Evolutionary conservation across 768 basidiomycete genomes (phyloP), one percentile per base, ranked within the genome.

Genomic region (Termitomyces sp.): DNA sequence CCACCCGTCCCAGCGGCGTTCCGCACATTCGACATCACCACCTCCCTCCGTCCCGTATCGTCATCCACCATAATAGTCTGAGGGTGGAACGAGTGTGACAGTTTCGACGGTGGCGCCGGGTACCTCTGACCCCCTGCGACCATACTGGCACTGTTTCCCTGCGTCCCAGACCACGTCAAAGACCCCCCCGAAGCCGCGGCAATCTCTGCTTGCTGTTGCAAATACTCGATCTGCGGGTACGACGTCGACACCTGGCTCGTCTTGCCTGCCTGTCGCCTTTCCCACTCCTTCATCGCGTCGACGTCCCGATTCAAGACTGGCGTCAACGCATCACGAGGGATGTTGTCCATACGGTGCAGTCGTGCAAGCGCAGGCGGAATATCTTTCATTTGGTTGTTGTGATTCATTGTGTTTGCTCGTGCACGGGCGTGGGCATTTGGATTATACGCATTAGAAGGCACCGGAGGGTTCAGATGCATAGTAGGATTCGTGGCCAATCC

Each of bases 251-350:
- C 82, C n/a, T 84, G 84, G 13, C 77, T 73, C 1, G 83, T 79
- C 66, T 88, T 89, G 18, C 88, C 91, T 12, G 86, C 75, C 68
- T 94, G 91, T 61, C 95, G 77, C 63, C 94, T 75, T 73, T 98
- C 97, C 96, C 96, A 98, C 74, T 98, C 96, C 45, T 89, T 84
- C 78, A 93, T 89, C 46, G 92, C 89, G 62, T 99, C 96, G 6
- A 54, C 52, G 64, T 98, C 96, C 54, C 96, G 82, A 66, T 96
- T 95, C 63, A 98, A 74, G 33, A 97, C 95, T 2, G 96, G 96
- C 15, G 94, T 97, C 71, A 97, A 71, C 22, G 92, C 89, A 65
- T 93, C 92, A 55, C 93, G 80, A 88, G 67, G 86, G 85, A 71
- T 89, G 90, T 73, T 89, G 86, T 90, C 91, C 89, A 93, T 93